Percentiles rank a stretch among this genome's conserved stretches.
Evolutionary conservation across 169 alveolate genomes (phyloP).

Genomic region (Cryptosporidium andersoni): DNA sequence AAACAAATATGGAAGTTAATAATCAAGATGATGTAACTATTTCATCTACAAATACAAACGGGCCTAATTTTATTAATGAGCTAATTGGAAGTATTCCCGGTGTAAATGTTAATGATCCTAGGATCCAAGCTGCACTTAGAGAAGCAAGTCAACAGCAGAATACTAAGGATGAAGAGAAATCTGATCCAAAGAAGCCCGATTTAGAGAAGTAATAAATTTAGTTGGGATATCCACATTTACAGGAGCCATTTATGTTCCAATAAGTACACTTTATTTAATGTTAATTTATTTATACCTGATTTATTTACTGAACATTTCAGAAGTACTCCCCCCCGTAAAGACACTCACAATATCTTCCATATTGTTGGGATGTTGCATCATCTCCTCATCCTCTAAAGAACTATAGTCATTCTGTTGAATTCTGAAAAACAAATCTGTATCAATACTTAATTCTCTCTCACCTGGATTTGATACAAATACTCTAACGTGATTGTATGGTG

Average conservation of each 20-base stretch:
- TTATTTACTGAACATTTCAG: too few relatives aligned
- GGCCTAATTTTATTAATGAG: slow-evolving; percentile 14
- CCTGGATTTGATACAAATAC: slow-evolving; percentile 58
- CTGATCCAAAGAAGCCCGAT: not conserved
- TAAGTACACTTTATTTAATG: too few relatives aligned
- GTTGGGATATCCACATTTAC: too few relatives aligned
- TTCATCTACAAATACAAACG: not conserved
- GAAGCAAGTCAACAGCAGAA: slow-evolving; percentile 34
- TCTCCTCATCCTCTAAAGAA: slow-evolving; percentile 15
- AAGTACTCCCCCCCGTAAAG: too few relatives aligned
- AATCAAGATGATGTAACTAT: not conserved
- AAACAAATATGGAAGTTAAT: not conserved
- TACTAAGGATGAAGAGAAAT: slow-evolving; percentile 58
- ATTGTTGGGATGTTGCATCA: not conserved
- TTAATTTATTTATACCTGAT: too few relatives aligned
- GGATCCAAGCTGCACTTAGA: slow-evolving; percentile 74
- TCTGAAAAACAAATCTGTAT: slow-evolving; percentile 35
- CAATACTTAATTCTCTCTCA: slow-evolving; percentile 53
- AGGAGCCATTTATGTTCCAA: too few relatives aligned
- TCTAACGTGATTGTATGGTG: slow-evolving; percentile 68
- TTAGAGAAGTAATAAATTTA: too few relatives aligned
- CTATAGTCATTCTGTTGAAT: slow-evolving; percentile 6
- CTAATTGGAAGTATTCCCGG: slow-evolving; percentile 73
- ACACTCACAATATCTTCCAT: too few relatives aligned
- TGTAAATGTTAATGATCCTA: slow-evolving; percentile 75